Percentiles rank a stretch among this genome's conserved stretches.
Conservation (phyloP, 1,284 basidiomycete genomes). For the Heliocybe sulcata region DNA sequence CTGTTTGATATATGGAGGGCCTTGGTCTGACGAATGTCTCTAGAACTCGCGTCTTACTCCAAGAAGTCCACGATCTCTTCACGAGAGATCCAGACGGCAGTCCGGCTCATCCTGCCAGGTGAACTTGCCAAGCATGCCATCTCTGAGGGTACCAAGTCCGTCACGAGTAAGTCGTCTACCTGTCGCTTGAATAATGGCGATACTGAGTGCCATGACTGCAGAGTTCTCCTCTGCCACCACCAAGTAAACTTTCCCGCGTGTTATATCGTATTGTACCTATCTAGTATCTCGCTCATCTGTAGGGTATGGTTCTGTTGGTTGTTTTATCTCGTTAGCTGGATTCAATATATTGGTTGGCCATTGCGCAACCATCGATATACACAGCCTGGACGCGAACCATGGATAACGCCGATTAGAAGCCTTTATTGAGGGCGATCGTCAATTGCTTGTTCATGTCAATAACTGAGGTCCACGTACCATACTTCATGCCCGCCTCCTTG, state of each 20-base stretch:
- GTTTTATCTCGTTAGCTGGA: not conserved
- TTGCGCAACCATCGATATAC: not conserved
- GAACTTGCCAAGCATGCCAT: constrained; percentile 81
- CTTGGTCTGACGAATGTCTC: constrained; percentile 3
- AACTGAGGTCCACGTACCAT: constrained; percentile 40
- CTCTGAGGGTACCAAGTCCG: constrained; percentile 71
- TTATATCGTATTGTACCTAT: not conserved
- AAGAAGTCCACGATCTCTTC: constrained; percentile 74
- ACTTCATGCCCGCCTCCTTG: constrained; percentile 83
- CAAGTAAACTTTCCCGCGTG: not conserved
- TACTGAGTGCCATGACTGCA: constrained; percentile 3
- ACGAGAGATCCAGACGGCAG: constrained; percentile 70
- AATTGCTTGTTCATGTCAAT: not conserved
- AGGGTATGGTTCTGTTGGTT: not conserved
- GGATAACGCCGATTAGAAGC: not conserved
- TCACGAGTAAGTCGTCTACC: constrained; percentile 20
- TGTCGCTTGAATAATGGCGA: too few species aligned
- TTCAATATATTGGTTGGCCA: not conserved
- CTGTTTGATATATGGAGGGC: not conserved
- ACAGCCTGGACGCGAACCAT: not conserved
- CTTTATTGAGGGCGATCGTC: not conserved
- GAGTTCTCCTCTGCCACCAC: constrained; percentile 20
- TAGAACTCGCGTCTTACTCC: constrained; percentile 65
- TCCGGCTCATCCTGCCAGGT: constrained; percentile 66
- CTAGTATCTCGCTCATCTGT: constrained; percentile 1